Base-by-base conservation (phyloP, 2,329 filamentous ascomycete genomes). In the Calonectria leucothoes region DNA sequence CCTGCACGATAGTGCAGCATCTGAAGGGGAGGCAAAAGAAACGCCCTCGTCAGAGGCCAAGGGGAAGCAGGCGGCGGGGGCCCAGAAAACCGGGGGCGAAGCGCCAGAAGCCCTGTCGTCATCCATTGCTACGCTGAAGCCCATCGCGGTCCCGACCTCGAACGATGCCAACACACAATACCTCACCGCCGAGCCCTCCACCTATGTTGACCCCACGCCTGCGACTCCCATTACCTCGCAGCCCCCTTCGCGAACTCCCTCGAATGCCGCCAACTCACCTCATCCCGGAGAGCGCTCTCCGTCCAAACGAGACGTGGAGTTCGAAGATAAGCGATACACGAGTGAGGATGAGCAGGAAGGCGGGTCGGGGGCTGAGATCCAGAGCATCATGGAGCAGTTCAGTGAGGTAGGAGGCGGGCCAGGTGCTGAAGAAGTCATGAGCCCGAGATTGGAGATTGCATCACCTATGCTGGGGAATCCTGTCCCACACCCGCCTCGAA, bases 381-480 rank as follows among this genome's bases (percentile, higher is more conserved):
- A 98, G 85, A 98, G 91, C 82, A 98, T 99, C 83, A 98, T 99
- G 95, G 95, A 95, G 75, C 97, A 98, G 84, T 98, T 98, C 79
- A 93, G 94, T 78, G 92, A 94, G 81, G 91, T 91, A 65, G 91
- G 91, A 33, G 91, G 92, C 66, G 94, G 93, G 0, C 93, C 92
- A 2, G 93, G 89, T 6, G 92, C 91, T 74, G 93, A 96, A 65
- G 95, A 97, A 83, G 95, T 98, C 81, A 98, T 98, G 95, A 98
- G 95, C 75, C 95, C 95, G 6, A 90, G 95, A 35, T 85, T 98
- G 52, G 95, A 96, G 83, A 90, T 96, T 72, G 91, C 95, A n/a
- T 94, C 94, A 35, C 95, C 96, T 7, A 89, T 95, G 77, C 87
- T 97, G 51, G 89, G 91, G n/a, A 89, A 88, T 65, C 88, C 92